Percentiles rank a stretch among this genome's conserved stretches.
These are phyloP conservation scores for Telfairia occidentalis DNA, from an alignment of 331 rosid species.

Conservation along the genomic window DNA sequence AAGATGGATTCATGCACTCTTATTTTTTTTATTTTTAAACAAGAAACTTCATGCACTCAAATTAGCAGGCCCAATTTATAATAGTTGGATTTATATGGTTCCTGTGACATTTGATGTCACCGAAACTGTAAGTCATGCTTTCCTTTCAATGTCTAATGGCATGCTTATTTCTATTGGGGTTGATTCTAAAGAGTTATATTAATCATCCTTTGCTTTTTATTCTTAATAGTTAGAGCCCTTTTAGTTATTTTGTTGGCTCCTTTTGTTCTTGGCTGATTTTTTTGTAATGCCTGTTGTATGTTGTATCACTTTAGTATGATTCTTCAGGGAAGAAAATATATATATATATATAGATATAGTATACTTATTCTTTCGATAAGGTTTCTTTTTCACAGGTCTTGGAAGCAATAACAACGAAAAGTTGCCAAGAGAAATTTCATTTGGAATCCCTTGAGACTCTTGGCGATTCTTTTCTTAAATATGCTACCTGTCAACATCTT, in stretches of 20 bases:
- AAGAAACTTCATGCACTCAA: neutral
- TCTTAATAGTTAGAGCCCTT: neutral
- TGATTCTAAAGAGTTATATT: neutral
- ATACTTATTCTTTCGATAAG: neutral
- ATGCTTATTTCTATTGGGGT: neutral
- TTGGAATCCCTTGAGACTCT: slow-evolving; percentile 82
- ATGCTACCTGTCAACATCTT: slow-evolving; percentile 60
- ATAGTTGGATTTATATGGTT: neutral
- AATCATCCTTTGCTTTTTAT: neutral
- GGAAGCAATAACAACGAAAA: slow-evolving; percentile 76
- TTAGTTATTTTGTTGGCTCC: neutral
- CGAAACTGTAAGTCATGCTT: neutral
- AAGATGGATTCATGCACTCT: slow-evolving; percentile 1
- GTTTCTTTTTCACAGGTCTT: slow-evolving; percentile 37
- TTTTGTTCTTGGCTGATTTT: neutral
- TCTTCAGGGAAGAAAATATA: too few relatives aligned
- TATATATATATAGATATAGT: neutral
- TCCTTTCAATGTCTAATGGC: neutral
- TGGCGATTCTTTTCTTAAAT: slow-evolving; percentile 90
- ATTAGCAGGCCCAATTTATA: neutral
- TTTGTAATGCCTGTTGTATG: neutral
- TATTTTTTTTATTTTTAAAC: too few relatives aligned
- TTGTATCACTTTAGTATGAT: neutral
- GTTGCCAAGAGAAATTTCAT: slow-evolving; percentile 57
- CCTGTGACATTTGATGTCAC: neutral